Conservation (phyloP, 2,329 filamentous ascomycete species). For the Hortaea werneckii region DNA sequence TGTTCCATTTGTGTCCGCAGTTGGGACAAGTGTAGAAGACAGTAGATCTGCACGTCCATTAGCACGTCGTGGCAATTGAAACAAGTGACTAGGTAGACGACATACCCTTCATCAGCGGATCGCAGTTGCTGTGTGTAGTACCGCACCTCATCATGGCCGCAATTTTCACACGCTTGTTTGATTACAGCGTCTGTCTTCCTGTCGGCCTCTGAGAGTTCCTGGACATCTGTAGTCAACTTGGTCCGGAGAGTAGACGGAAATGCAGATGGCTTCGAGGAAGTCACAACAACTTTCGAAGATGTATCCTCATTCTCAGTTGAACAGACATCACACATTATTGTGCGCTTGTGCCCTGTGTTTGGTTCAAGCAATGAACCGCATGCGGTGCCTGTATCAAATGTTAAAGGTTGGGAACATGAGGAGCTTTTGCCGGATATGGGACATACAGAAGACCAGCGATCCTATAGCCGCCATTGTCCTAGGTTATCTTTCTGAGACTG, state of each 20-base stretch:
- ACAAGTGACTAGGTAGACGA: not conserved
- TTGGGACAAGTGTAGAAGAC: slow-evolving; percentile 75
- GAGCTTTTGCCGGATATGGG: no score
- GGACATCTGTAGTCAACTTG: slow-evolving; percentile 69
- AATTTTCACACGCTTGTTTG: slow-evolving; percentile 65
- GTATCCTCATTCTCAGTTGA: slow-evolving; percentile 75
- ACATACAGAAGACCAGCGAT: slow-evolving; percentile 76
- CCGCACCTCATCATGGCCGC: slow-evolving; percentile 70
- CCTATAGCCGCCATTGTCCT: slow-evolving; percentile 77
- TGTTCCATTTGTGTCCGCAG: slow-evolving; percentile 67
- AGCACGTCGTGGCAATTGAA: not conserved
- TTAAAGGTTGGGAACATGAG: not conserved
- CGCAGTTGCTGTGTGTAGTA: slow-evolving; percentile 79
- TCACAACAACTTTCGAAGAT: slow-evolving; percentile 64
- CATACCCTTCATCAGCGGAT: slow-evolving; percentile 78
- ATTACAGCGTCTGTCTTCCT: slow-evolving; percentile 51
- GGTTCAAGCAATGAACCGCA: slow-evolving; percentile 77
- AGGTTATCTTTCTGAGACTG: no score
- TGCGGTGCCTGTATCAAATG: not conserved
- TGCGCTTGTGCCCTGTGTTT: slow-evolving; percentile 65
- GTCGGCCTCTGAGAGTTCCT: slow-evolving; percentile 68
- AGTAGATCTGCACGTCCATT: slow-evolving; percentile 46
- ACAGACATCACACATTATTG: slow-evolving; percentile 76
- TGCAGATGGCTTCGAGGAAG: slow-evolving; percentile 75
- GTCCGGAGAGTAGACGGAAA: slow-evolving; percentile 85